Evolutionary conservation across 1,284 basidiomycete genomes (phyloP), one percentile per base, ranked within the genome.

Genomic region (Binderoboletus segoi): DNA sequence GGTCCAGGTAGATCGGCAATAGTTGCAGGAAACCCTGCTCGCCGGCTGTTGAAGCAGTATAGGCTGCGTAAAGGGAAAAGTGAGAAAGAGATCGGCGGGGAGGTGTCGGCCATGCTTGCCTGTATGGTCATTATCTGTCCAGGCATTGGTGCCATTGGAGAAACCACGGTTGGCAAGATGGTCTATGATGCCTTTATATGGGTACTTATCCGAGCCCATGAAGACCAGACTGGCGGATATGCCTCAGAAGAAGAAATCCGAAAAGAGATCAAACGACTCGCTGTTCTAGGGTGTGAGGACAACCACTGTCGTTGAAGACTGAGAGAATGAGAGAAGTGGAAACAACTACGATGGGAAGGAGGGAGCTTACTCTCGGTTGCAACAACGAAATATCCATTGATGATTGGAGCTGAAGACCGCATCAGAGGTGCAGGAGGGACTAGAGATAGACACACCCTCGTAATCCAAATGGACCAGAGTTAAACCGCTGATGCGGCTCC

Each of bases 21-120:
- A 99, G 84, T 66, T 96, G 91, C 41, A 99, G 79, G 72, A 99
- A 98, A 11, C 97, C 97, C 68, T 97, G 93, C 58, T 91, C 89
- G 57, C 97, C 97, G 18, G 97, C 97, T 3, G 96, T 99, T n/a
- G 93, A 92, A 61, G 97, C 89, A 1, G 96, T 99, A 73, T 98
- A 99, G 10, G 93, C 94, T 71, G 28, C 3, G 10, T 21, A 20
- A 32, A 57, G 38, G 24, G 13, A 32, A 8, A 50, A 2, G 32
- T 61, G 24, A 59, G 40, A 18, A 47, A 40, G 51, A 18, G 12
- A 54, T 26, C 16, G 5, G 24, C 26, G 5, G 4, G 15, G n/a
- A 44, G 18, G 42, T 10, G 13, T 48, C 10, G 33, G 23, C 4
- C 3, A 33, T 21, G 24, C 56, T 57, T 51, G 41, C 69, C 69